phyloP scores from a whole-genome alignment of 441 rosid species.

The Gossypium lobatum region DNA sequence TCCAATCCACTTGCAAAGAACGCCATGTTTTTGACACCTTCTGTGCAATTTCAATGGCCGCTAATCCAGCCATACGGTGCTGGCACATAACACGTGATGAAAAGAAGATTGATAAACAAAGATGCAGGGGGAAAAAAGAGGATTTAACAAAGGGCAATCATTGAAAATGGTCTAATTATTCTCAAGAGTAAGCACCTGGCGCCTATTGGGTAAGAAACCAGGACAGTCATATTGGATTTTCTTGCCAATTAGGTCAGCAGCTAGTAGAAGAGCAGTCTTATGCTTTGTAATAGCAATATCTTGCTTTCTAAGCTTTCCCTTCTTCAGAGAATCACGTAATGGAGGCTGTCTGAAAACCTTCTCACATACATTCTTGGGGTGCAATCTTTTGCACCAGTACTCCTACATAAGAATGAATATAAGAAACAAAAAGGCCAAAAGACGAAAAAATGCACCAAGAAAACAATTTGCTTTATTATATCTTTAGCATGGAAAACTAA shows the following conservation, averaged over 20 bases:
- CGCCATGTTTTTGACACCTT: constrained; percentile 95
- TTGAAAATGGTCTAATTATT: neutral
- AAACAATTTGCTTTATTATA: neutral
- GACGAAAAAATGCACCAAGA: constrained; percentile 11
- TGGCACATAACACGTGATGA: constrained; percentile 36
- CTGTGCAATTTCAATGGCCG: constrained; percentile 90
- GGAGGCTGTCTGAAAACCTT: constrained; percentile 97
- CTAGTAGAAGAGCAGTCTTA: constrained; percentile 64
- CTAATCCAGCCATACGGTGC: constrained; percentile 99
- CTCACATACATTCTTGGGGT: constrained; percentile 93
- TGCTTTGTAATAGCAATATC: constrained; percentile 78
- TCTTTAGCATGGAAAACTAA: neutral
- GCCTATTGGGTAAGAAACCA: constrained; percentile 14
- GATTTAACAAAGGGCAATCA: neutral
- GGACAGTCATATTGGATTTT: constrained; percentile 49
- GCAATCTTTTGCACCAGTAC: constrained; percentile 98
- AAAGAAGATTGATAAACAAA: constrained; percentile 13
- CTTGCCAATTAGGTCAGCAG: constrained; percentile 88
- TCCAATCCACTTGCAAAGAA: constrained; percentile 67
- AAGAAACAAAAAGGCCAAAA: constrained; percentile 12
- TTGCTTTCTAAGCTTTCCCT: constrained; percentile 86
- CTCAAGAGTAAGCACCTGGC: constrained; percentile 5
- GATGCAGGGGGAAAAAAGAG: neutral
- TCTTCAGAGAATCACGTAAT: constrained; percentile 77
- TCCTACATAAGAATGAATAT: constrained; percentile 38